Base-by-base conservation (phyloP, 345 rosid genomes). In the Aquilaria malaccensis region DNA sequence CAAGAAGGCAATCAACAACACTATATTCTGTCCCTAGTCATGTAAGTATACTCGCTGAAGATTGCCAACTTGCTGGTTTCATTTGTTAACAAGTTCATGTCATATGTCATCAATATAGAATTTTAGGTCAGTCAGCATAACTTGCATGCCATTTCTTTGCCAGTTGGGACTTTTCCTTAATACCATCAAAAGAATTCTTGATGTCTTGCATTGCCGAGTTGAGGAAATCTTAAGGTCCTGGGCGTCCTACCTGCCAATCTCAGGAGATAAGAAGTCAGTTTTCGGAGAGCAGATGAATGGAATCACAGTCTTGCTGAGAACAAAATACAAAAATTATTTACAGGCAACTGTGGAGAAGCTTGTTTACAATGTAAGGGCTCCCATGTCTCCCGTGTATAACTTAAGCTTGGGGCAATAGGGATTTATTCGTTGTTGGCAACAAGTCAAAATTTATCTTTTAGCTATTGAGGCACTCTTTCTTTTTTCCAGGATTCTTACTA, bases 241-340 rank as follows among this genome's bases (percentile, higher is more conserved):
- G 99, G 99, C 92, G 0, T 83, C 95, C 12, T 87, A 76, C 64
- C 79, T 94, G 65, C 99, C 96, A 31, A 70, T 76, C 29, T 48
- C 70, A 30, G 92, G 92, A 73, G 96, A 94, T 49, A 94, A 82
- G 68, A 89, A 83, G 74, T 80, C 79, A 10, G 73, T 70, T 31
- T 84, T 83, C 30, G 99, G 97, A 30, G 99, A 94, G 64, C 95
- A 89, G 77, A 89, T 87, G 95, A 94, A 85, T 74, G 96, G 80
- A 67, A 79, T 85, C 67, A 85, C 92, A 0, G 99, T 94, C 61
- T 72, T 89, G 64, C 75, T 89, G 68, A 88, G 94, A 70, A 94
- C 99, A 56, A 89, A 89, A 76, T 89, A 89, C 80, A 94, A 91
- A 75, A 94, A 80, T 70, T 89, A 87, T 76, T 72, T 84, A 88